Evolutionary conservation across 2,329 filamentous ascomycete species (phyloP).

Genomic region (Drechslera avenae): DNA sequence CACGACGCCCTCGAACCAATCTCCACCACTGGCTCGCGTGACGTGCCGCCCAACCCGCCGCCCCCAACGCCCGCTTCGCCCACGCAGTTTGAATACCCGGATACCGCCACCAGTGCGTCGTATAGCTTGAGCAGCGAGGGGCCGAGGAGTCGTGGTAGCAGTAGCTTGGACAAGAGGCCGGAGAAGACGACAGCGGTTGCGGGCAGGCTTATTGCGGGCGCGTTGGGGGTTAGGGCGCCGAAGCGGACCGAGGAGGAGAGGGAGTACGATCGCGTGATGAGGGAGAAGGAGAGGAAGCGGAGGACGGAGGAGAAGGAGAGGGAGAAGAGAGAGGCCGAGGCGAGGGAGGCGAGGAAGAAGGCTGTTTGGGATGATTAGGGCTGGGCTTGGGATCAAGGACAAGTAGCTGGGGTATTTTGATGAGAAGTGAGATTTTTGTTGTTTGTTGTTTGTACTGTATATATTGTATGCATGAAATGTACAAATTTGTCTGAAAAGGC

Average conservation of each 20-base stretch:
- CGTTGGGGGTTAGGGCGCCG: constrained; percentile 79
- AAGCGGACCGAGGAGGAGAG: constrained; percentile 85
- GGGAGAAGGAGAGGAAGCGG: constrained; percentile 82
- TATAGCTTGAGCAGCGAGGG: constrained; percentile 16
- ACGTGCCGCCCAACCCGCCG: constrained; percentile 34
- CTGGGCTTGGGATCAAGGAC: background rate
- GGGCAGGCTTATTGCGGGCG: constrained; percentile 84
- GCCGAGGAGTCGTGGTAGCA: constrained; percentile 32
- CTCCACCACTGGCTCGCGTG: constrained; percentile 14
- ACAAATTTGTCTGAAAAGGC: background rate
- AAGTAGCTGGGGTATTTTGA: background rate
- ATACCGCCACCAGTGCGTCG: constrained; percentile 24
- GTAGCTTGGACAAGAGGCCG: constrained; percentile 58
- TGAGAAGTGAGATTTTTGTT: no score
- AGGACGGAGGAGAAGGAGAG: constrained; percentile 73
- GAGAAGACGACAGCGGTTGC: constrained; percentile 96
- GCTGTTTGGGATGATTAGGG: constrained; percentile 79
- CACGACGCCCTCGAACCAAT: constrained; percentile 26
- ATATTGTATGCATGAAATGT: constrained; percentile 4
- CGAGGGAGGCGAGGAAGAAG: constrained; percentile 73
- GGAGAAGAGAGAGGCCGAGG: constrained; percentile 66
- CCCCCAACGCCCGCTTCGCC: constrained; percentile 46
- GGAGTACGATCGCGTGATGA: constrained; percentile 80
- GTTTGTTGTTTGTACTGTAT: constrained; percentile 1
- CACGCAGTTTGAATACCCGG: constrained; percentile 41